Evolutionary conservation across 352 stramenopile species (phyloP).

Genomic region (Pythium insidiosum): DNA sequence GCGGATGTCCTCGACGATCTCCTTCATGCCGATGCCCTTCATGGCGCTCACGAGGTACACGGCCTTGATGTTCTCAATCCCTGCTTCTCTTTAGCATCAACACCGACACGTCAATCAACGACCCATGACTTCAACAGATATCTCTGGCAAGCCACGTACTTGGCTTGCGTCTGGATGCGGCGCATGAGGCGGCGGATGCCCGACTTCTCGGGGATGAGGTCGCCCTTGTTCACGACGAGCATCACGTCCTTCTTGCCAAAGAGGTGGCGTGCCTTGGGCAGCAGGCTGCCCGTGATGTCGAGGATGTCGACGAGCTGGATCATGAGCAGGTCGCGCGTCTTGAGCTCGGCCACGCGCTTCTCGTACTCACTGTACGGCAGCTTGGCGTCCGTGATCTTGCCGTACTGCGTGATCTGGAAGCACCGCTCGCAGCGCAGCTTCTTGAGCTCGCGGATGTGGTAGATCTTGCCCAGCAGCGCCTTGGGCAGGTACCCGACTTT

Average conservation of each 20-base stretch:
- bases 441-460: conserved; percentile 62
- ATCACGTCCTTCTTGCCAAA: conserved; percentile 88
- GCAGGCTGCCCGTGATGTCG: conserved; percentile 84
- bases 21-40: conserved; percentile 82
- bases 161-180: conserved; percentile 68
- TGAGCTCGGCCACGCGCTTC: conserved; percentile 77
- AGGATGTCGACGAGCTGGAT: conserved; percentile 91
- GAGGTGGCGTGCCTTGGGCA: conserved; percentile 78
- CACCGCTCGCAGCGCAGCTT: conserved; percentile 80
- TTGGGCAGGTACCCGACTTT: conserved; percentile 66
- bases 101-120: not conserved
- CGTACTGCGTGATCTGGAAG: conserved; percentile 84
- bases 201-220: conserved; percentile 82
- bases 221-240: conserved; percentile 88
- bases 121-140: not conserved
- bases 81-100: conserved; percentile 26
- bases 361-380: conserved; percentile 86
- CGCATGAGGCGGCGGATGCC: conserved; percentile 73
- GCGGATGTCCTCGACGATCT: conserved; percentile 76
- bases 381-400: conserved; percentile 78
- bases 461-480: conserved; percentile 50
- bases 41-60: conserved; percentile 81
- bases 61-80: conserved; percentile 73
- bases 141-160: conserved; percentile 23
- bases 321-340: conserved; percentile 85